Percentiles rank a stretch among this genome's conserved stretches.
Conservation (phyloP, 352 stramenopile genomes). For the Pythium scleroteichum region DNA sequence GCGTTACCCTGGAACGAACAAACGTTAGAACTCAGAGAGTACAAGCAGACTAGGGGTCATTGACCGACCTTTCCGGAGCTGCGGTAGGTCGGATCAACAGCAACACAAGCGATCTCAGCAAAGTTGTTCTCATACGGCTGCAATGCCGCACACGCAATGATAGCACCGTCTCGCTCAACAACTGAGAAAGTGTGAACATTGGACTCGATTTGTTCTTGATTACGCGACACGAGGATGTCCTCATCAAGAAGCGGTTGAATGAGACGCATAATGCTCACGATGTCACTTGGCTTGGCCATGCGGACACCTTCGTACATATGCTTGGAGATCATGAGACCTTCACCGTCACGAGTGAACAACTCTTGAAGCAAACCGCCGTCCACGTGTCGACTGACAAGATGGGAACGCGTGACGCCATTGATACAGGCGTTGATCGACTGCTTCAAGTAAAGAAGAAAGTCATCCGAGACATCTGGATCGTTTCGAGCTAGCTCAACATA, state of each 20-base stretch:
- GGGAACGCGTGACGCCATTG: slow-evolving; percentile 82
- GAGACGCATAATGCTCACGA: slow-evolving; percentile 87
- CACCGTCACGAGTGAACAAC: slow-evolving; percentile 97
- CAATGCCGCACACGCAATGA: slow-evolving; percentile 87
- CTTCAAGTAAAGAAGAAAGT: slow-evolving; percentile 85
- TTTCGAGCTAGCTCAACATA: slow-evolving; percentile 67
- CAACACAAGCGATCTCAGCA: slow-evolving; percentile 90
- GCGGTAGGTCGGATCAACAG: slow-evolving; percentile 87
- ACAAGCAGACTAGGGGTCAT: background rate
- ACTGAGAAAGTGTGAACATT: slow-evolving; percentile 89
- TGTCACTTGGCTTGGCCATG: slow-evolving; percentile 91
- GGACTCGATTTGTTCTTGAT: slow-evolving; percentile 88
- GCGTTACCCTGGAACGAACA: slow-evolving; percentile 67
- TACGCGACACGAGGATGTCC: slow-evolving; percentile 85
- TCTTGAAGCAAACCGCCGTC: slow-evolving; percentile 94
- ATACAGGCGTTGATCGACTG: slow-evolving; percentile 84
- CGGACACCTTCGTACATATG: slow-evolving; percentile 97
- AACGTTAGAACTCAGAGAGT: background rate
- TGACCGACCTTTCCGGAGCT: slow-evolving; percentile 65
- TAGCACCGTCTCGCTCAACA: slow-evolving; percentile 86
- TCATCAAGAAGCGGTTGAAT: slow-evolving; percentile 88
- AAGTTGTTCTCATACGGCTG: slow-evolving; percentile 90
- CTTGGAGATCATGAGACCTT: slow-evolving; percentile 95
- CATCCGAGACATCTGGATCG: slow-evolving; percentile 53
- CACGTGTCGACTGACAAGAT: slow-evolving; percentile 85